Evolutionary conservation across 2,329 filamentous ascomycete genomes (phyloP), one percentile per base, ranked within the genome.

Genomic region (Didymosphaeria variabile): DNA sequence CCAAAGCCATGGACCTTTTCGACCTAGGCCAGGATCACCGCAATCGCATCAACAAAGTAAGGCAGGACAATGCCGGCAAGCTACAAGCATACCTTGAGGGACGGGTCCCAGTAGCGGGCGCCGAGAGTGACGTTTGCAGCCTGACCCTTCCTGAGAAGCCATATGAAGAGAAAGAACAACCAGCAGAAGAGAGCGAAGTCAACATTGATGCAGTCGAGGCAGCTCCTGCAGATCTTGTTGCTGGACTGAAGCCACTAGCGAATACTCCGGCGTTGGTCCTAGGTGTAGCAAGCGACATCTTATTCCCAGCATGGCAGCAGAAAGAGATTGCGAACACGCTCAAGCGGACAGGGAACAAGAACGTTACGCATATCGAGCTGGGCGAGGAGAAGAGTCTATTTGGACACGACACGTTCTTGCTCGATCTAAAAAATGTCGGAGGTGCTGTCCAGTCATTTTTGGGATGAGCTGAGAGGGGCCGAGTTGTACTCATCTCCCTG

Each of bases 271-370:
- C 92, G 0, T 84, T 99, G 23, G 92, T 99, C 12, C 90, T 99
- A 82, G 95, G 95, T 36, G 95, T 98, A 4, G 92, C 93, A 0
- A 97, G 93, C 70, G 95, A 99, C 75, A 98, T 97, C 53, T 82
- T 99, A 38, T 99, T 99, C 80, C 95, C 95, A 0, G 93, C 95
- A 0, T 99, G 95, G 94, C 95, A 99, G 81, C 95, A 99, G 82
- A 88, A 92, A 56, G 95, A 99, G 79, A 90, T 99, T 63, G 94
- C 94, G 3, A 90, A 94, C 72, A 91, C 94, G 2, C 82, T 99
- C 65, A 87, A 88, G 61, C 85, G 87, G 36, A 87, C 86, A 0
- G 95, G 95, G 0, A 98, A 97, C 73, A 84, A 87, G 63, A 88
- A 86, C 34, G 94, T 99, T 0, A 90, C 89, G 47, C 93, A 99